Conservation (phyloP, 225 moss, liverwort and hornwort species). For the Marchantia paleacea region DNA sequence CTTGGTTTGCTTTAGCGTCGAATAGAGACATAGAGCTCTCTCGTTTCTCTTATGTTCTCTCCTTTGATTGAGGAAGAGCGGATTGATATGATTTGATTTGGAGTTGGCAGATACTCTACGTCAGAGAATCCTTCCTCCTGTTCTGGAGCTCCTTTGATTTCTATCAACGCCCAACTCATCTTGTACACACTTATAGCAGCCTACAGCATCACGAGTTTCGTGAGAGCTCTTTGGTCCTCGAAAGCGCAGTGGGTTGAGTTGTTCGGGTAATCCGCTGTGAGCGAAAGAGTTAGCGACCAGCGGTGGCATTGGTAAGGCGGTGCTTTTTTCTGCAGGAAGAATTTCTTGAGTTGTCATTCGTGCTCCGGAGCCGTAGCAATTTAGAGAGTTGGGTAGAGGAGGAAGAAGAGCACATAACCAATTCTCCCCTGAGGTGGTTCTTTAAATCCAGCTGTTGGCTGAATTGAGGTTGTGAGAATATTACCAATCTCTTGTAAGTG, state of each 20-base stretch:
- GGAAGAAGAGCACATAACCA: neutral
- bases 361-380: neutral
- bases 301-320: neutral
- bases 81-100: neutral
- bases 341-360: constrained; percentile 1
- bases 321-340: neutral
- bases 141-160: neutral
- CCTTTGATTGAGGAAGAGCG: neutral
- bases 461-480: constrained; percentile 8
- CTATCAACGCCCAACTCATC: neutral
- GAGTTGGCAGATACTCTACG: neutral
- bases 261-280: neutral
- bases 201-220: neutral
- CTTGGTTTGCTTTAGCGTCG: neutral
- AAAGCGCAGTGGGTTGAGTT: neutral
- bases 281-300: neutral
- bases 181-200: neutral
- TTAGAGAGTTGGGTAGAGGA: neutral
- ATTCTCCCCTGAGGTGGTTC: neutral
- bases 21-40: neutral
- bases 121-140: neutral
- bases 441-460: neutral
- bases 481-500: neutral
- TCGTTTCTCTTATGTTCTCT: neutral
- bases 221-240: neutral